Evolutionary conservation across 495 filamentous ascomycete species (phyloP), one percentile per base, ranked within the genome.

Genomic region (Talaromyces trachyspermus): DNA sequence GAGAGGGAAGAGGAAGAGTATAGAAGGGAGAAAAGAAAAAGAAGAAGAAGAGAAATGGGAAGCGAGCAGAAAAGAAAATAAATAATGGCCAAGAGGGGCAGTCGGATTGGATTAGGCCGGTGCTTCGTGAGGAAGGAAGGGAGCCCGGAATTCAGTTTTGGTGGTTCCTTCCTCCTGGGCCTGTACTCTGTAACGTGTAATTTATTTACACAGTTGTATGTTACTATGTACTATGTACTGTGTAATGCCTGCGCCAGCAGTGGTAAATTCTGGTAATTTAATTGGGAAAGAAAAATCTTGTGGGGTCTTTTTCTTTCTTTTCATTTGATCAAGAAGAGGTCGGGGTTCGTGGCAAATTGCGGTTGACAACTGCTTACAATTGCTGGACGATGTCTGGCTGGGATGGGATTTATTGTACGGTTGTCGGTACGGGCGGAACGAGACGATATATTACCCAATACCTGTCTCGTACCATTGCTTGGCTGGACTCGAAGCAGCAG

Each of bases 1-100:
- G 17, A 12, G 12, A 33, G n/a, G 23, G 22, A 7, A 22, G 38
- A 42, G 38, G 12, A 25, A 14, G 38, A 22, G 38, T 9, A 42
- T 14, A 42, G 19, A 33, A 46, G 29, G 25, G 22, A 26, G 30
- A 46, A 18, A 19, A 46, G 24, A 15, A 12, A 30, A 12, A 30
- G 19, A 15, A 5, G 2, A 17, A 25, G 32, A 23, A 36, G 27
- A 19, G 15, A 46, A 42, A 22, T 41, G 40, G 44, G 26, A 18
- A 19, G 44, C 10, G 44, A 22, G 20, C 9, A 22, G 22, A 37
- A 24, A 46, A 46, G 24, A 36, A 11, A 46, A 42, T 42, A 42
- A 42, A 42, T 42, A 24, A 42, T 24, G 23, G 39, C 26, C 20
- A 26, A 42, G 39, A 42, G 39, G 39, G 39, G 39, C 39, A 42